Base-by-base conservation (phyloP, 805 yeast genomes). In the Lachancea dasiensis region DNA sequence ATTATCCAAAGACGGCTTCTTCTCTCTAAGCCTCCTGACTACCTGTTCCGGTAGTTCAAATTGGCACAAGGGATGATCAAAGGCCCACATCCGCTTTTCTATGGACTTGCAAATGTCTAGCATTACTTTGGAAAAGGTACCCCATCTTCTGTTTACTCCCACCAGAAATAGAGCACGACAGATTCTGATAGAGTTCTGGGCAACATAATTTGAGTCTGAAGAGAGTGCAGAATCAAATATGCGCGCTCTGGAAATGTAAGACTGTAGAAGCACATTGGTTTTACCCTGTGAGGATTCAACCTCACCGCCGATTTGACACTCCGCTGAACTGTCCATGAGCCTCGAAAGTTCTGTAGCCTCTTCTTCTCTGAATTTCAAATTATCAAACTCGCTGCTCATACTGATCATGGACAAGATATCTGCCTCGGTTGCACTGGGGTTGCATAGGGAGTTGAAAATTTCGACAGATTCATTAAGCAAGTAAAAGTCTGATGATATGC, bases 401-500 rank as follows among this genome's bases (percentile, higher is more conserved):
- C 95, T 79, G 34, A 92, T 75, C 75, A 89, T 80, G 0, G 95
- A 79, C 14, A 92, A 60, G 1, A 89, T 80, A 60, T 87, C 97
- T 0, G 97, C 96, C 51, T 87, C 97, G 0, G 95, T 78, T 1
- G 96, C 95, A 14, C 70, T 61, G 2, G 97, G 92, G 42, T 74
- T 82, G 60, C 87, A 71, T 74, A 84, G 73, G 49, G 80, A 82
- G 55, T 86, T 90, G 66, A 92, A 90, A 2, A 87, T 74, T 56
- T 92, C 97, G 27, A 94, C 79, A 20, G 94, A 77, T 47, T 84
- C 86, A 56, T 83, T 81, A 42, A 89, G 63, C 36, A 92, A 65
- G 54, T 92, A 92, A 56, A 89, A 92, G 47, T 92, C 98, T 2
- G 96, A 86, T 0, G 98, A 95, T 29, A 90, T 77, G 53, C 98